These are phyloP conservation scores for Rhinocladiella similis DNA, from an alignment of 2,329 filamentous ascomycete genomes.

Conservation along the genomic window DNA sequence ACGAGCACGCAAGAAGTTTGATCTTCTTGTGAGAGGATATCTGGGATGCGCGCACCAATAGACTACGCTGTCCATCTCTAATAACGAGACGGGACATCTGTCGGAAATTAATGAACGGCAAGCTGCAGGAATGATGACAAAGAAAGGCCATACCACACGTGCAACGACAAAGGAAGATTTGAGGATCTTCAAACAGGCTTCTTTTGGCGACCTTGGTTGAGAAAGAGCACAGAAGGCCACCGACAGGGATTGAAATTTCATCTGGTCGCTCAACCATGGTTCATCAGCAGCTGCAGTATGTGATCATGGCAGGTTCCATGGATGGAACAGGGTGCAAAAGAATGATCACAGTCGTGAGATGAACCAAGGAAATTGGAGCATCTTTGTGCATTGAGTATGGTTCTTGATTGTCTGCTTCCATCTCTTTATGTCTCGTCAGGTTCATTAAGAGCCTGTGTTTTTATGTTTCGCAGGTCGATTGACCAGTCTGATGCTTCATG, in stretches of 20 bases:
- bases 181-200: conserved; percentile 4
- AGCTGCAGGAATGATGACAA: conserved; percentile 26
- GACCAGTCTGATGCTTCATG: neutral
- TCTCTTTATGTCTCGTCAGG: conserved; percentile 5
- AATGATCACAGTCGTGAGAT: conserved; percentile 19
- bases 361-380: conserved; percentile 16
- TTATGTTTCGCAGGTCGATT: conserved; percentile 1
- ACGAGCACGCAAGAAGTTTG: conserved; percentile 10
- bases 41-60: conserved; percentile 12
- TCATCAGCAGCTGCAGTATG: conserved; percentile 14
- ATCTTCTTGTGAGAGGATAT: neutral
- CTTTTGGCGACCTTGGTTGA: conserved; percentile 8
- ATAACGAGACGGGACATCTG: conserved; percentile 7
- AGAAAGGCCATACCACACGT: conserved; percentile 24
- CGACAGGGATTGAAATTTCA: conserved; percentile 28
- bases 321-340: conserved; percentile 16
- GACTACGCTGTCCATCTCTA: conserved; percentile 4
- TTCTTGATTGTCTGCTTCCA: conserved; percentile 6
- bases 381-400: conserved; percentile 13
- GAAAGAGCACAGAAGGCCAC: conserved; percentile 14
- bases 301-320: conserved; percentile 7
- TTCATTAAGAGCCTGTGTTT: conserved; percentile 13
- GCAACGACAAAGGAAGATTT: conserved; percentile 20
- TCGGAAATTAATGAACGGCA: conserved; percentile 26
- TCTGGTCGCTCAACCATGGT: conserved; percentile 23